Percentiles rank a stretch among this genome's conserved stretches.
Evolutionary conservation across 306 rosid genomes (phyloP).

Genomic region (Cicer yamashitae): DNA sequence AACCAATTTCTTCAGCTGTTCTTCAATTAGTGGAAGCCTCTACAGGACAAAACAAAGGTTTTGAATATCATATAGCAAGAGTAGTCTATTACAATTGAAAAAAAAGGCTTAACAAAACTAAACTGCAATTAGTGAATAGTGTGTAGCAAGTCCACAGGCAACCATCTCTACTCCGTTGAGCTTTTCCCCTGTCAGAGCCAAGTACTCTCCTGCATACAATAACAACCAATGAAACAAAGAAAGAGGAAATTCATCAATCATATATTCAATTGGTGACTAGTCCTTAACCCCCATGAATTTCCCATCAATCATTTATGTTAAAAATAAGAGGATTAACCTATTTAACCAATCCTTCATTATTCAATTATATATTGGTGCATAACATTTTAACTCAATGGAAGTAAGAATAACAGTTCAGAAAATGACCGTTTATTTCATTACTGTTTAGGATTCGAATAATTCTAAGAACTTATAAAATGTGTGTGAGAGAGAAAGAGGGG

Average conservation of each 20-base stretch:
- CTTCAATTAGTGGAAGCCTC: slow-evolving; percentile 85
- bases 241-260: slow-evolving; percentile 12
- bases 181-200: slow-evolving; percentile 87
- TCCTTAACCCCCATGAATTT: slow-evolving; percentile 33
- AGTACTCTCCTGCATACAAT: slow-evolving; percentile 78
- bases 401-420: slow-evolving; percentile 6
- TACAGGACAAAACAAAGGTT: slow-evolving; percentile 43
- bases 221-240: slow-evolving; percentile 35
- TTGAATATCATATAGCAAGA: slow-evolving; percentile 11
- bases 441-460: background rate
- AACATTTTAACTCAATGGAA: slow-evolving; percentile 14
- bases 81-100: slow-evolving; percentile 13
- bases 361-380: background rate
- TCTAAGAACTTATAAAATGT: background rate
- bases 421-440: slow-evolving; percentile 4
- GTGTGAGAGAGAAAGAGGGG: background rate
- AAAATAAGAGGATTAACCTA: slow-evolving; percentile 27
- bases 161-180: slow-evolving; percentile 83
- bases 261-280: slow-evolving; percentile 11
- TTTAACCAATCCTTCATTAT: slow-evolving; percentile 8
- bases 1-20: slow-evolving; percentile 73
- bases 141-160: slow-evolving; percentile 92
- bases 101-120: slow-evolving; percentile 47
- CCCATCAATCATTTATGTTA: slow-evolving; percentile 18
- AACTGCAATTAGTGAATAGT: slow-evolving; percentile 75